These are phyloP conservation scores for Sporothrix luriei DNA, from an alignment of 2,329 filamentous ascomycete genomes.

Conservation along the genomic window DNA sequence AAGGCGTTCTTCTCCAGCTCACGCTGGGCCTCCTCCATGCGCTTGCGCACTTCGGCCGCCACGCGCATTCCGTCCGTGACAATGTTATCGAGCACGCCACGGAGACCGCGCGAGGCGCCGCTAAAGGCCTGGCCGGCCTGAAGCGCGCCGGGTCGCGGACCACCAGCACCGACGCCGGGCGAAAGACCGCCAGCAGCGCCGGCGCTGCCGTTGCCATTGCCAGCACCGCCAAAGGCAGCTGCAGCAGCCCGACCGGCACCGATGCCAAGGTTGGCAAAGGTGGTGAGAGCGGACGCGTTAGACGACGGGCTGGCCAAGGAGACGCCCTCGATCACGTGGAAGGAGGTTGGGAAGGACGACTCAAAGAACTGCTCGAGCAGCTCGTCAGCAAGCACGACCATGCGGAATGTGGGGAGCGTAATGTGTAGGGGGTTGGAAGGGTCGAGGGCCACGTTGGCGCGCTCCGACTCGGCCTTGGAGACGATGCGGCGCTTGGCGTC, in stretches of 20 bases:
- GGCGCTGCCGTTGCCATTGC: constrained; percentile 39
- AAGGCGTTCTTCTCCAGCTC: constrained; percentile 83
- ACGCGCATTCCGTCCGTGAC: constrained; percentile 97
- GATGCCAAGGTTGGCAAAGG: constrained; percentile 70
- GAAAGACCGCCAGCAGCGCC: constrained; percentile 51
- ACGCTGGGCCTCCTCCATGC: constrained; percentile 94
- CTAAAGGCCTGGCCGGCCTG: constrained; percentile 37
- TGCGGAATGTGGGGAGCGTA: constrained; percentile 94
- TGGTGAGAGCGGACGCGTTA: constrained; percentile 74
- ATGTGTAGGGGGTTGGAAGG: constrained; percentile 93
- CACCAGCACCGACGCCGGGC: constrained; percentile 28
- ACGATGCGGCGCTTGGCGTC: constrained; percentile 44
- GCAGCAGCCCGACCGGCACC: constrained; percentile 47
- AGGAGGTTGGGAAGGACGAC: constrained; percentile 88
- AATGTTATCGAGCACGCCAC: constrained; percentile 94
- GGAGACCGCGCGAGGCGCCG: constrained; percentile 71
- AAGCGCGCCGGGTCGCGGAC: constrained; percentile 4
- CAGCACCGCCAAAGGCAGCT: constrained; percentile 43
- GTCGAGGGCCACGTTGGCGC: constrained; percentile 84
- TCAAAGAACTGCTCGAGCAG: constrained; percentile 97
- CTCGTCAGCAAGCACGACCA: constrained; percentile 97
- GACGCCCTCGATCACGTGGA: constrained; percentile 75
- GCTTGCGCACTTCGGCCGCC: constrained; percentile 83
- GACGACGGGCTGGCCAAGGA: constrained; percentile 45
- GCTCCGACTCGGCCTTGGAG: constrained; percentile 69